Evolutionary conservation across 371 early-diverging fungal genomes (phyloP).

Genomic region (Mucor irregularis): DNA sequence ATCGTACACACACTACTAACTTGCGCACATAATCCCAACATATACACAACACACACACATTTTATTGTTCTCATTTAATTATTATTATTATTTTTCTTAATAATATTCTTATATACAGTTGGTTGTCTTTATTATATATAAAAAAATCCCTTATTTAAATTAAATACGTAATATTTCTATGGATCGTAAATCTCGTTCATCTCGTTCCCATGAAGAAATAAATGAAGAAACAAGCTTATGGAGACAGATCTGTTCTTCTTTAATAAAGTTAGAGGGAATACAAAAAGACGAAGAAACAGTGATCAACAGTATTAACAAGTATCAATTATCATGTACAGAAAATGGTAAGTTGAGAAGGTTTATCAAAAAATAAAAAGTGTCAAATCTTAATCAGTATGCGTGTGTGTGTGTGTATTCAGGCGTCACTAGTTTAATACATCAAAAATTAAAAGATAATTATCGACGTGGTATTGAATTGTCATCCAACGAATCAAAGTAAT

Average conservation of each 20-base stretch:
- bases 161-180: too few relatives aligned
- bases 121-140: too few relatives aligned
- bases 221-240: slow-evolving; percentile 48
- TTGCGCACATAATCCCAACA: too few relatives aligned
- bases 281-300: slow-evolving; percentile 46
- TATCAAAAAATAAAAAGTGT: neutral
- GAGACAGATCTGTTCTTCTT: slow-evolving; percentile 47
- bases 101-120: too few relatives aligned
- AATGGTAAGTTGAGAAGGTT: slow-evolving; percentile 42
- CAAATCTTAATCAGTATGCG: too few relatives aligned
- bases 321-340: slow-evolving; percentile 33
- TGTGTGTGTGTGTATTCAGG: slow-evolving; percentile 9
- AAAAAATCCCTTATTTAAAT: too few relatives aligned
- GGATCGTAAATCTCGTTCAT: slow-evolving; percentile 51
- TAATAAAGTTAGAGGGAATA: slow-evolving; percentile 50
- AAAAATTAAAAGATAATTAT: slow-evolving; percentile 42
- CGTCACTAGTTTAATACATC: slow-evolving; percentile 25
- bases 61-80: too few relatives aligned
- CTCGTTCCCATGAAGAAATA: slow-evolving; percentile 35
- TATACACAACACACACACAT: too few relatives aligned
- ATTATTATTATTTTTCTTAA: too few relatives aligned
- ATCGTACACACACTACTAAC: too few relatives aligned
- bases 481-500: slow-evolving; percentile 37
- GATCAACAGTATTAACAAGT: slow-evolving; percentile 41
- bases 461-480: slow-evolving; percentile 40